These are phyloP conservation scores for Penicillium sp. DNA, from an alignment of 2,329 filamentous ascomycete genomes.

Conservation along the genomic window DNA sequence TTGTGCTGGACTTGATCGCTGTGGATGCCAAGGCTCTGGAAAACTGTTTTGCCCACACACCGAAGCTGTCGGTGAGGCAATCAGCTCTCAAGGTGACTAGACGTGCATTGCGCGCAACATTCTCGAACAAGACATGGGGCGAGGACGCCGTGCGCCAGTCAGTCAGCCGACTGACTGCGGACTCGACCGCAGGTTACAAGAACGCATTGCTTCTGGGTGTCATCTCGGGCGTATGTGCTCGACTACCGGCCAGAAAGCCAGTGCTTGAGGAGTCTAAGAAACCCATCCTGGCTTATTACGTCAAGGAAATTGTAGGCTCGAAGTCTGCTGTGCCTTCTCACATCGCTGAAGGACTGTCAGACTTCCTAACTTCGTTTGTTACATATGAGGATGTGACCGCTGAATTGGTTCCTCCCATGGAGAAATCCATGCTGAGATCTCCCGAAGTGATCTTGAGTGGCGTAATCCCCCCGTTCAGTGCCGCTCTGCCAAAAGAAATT, in stretches of 20 bases:
- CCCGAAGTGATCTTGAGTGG: conserved; percentile 86
- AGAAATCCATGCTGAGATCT: conserved; percentile 84
- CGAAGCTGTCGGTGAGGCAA: conserved; percentile 65
- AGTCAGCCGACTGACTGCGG: conserved; percentile 67
- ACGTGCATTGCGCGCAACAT: conserved; percentile 73
- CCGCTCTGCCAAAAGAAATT: conserved; percentile 65
- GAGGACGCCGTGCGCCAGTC: conserved; percentile 63
- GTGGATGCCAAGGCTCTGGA: conserved; percentile 74
- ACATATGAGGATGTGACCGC: conserved; percentile 72
- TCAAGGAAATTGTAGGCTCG: conserved; percentile 80
- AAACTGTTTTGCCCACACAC: conserved; percentile 67
- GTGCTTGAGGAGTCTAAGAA: conserved; percentile 66
- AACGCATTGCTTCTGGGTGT: conserved; percentile 80
- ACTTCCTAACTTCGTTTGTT: conserved; percentile 80
- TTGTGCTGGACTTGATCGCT: conserved; percentile 60
- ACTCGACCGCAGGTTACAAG: conserved; percentile 63
- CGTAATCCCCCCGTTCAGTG: conserved; percentile 71
- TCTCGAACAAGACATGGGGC: conserved; percentile 59
- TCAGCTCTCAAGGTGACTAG: conserved; percentile 77
- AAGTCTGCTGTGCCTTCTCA: conserved; percentile 69
- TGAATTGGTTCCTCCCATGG: conserved; percentile 75
- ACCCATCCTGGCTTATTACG: conserved; percentile 78
- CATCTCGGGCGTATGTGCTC: conserved; percentile 80
- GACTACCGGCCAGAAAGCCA: conserved; percentile 63
- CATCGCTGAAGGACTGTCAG: conserved; percentile 69